Conservation (phyloP, 1,139 yeast species). For the Geotrichum cucujoidarum region DNA sequence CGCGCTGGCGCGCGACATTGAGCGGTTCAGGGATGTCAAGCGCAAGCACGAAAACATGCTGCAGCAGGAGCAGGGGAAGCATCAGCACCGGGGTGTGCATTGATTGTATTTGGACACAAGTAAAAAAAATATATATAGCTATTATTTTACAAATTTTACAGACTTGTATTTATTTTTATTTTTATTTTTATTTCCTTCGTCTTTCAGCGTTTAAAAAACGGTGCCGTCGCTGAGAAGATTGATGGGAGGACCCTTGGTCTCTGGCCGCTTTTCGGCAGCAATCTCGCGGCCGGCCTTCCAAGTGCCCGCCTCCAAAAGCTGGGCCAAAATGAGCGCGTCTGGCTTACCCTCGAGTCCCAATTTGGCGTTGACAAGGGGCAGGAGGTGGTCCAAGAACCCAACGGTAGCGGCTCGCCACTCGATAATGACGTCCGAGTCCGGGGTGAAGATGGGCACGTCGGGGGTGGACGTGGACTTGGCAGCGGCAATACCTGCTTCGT, state of each 20-base stretch:
- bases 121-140: too few relatives aligned
- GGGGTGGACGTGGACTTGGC: slow-evolving; percentile 29
- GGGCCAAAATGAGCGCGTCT: slow-evolving; percentile 45
- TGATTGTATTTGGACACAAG: not conserved
- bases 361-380: slow-evolving; percentile 45
- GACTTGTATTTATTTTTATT: too few relatives aligned
- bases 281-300: slow-evolving; percentile 60
- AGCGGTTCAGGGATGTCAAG: slow-evolving; percentile 9
- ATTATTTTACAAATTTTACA: not conserved
- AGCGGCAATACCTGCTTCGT: slow-evolving; percentile 15
- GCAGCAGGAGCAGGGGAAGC: not conserved
- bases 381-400: slow-evolving; percentile 47
- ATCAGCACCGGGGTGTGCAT: not conserved
- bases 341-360: slow-evolving; percentile 32
- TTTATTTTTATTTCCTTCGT: not conserved
- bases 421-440: slow-evolving; percentile 54
- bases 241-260: slow-evolving; percentile 54
- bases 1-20: slow-evolving; percentile 10
- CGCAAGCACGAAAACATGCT: slow-evolving; percentile 2
- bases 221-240: slow-evolving; percentile 56
- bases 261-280: slow-evolving; percentile 46
- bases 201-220: slow-evolving; percentile 41
- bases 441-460: slow-evolving; percentile 46
- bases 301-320: slow-evolving; percentile 58
- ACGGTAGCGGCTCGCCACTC: slow-evolving; percentile 61